Conservation (phyloP, 169 alveolate species). For the Cryptosporidium sp. region DNA sequence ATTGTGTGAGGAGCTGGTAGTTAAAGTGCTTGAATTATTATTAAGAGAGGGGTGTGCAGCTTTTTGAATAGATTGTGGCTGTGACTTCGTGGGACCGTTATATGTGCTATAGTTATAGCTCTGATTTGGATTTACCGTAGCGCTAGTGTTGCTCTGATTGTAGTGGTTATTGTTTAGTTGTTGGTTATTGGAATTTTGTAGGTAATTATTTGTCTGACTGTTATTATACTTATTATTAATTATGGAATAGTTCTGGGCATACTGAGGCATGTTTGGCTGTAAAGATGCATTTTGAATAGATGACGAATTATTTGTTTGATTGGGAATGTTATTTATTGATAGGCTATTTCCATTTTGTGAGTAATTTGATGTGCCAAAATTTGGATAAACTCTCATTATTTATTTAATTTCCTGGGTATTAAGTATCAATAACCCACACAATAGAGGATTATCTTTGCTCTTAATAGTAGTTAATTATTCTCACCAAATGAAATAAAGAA, state of each 20-base stretch:
- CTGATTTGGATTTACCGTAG: neutral
- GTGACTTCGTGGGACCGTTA: neutral
- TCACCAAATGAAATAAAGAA: neutral
- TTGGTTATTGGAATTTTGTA: neutral
- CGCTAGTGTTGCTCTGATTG: neutral
- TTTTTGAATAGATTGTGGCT: neutral
- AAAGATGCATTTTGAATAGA: neutral
- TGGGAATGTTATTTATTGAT: neutral
- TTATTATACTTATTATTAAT: slow-evolving; percentile 1
- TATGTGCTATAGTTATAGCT: neutral
- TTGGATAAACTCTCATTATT: slow-evolving; percentile 41
- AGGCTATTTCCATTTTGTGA: slow-evolving; percentile 20
- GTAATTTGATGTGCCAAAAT: neutral
- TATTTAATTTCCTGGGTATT: neutral
- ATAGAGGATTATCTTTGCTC: slow-evolving; percentile 22
- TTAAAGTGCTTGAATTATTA: neutral
- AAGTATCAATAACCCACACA: slow-evolving; percentile 12
- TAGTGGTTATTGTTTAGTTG: neutral
- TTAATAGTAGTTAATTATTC: slow-evolving; percentile 11
- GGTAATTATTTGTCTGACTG: slow-evolving; percentile 4
- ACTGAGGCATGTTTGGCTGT: slow-evolving; percentile 1
- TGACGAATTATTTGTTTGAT: slow-evolving; percentile 1
- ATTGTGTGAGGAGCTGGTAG: neutral
- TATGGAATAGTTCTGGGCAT: slow-evolving; percentile 2
- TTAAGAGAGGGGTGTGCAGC: neutral